Evolutionary conservation across 2,329 filamentous ascomycete species (phyloP), one percentile per base, ranked within the genome.

Genomic region (Reticulascus tulasneorum): DNA sequence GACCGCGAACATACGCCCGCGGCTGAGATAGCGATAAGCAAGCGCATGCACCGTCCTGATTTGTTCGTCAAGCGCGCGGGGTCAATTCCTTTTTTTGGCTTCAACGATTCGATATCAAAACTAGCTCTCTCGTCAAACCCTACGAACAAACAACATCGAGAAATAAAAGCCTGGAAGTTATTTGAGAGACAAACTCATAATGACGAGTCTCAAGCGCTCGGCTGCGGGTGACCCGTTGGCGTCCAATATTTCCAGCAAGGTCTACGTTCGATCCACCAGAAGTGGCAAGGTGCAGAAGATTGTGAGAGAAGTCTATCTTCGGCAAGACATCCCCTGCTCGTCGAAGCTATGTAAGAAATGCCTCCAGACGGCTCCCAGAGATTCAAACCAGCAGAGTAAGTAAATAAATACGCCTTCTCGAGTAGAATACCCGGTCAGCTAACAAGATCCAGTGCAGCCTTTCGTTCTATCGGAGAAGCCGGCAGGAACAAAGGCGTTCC

Each of bases 251-350:
- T 91, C 89, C 21, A 96, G 85, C 76, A 98, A 97, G 67, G 81
- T 94, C 52, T 98, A 94, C 58, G 86, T 98, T 46, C 79, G 93
- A 42, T 96, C 93, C 18, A 94, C 91, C 30, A 90, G 87, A 64
- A 93, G 82, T 62, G 93, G 93, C 63, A 96, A 96, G 69, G 91
- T 97, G 42, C 93, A 97, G 63, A 98, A 98, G 73, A 94, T 98
- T 55, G 93, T 98, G 48, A 82, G 90, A 54, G 93, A 98, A 69
- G 76, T 97, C 46, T 98, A 98, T 64, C 74, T 98, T 44, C 81
- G 93, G 61, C 86, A 91, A 66, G 93, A 98, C 60, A 97, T 98
- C 55, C 91, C 93, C 32, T 98, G 93, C 68, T 96, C 91, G 22
- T 97, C 91, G 18, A 85, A 83, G 61, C 71, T 98, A 28, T 98